Conservation (phyloP, 2,329 filamentous ascomycete genomes). For the Aspergillus proliferans region DNA sequence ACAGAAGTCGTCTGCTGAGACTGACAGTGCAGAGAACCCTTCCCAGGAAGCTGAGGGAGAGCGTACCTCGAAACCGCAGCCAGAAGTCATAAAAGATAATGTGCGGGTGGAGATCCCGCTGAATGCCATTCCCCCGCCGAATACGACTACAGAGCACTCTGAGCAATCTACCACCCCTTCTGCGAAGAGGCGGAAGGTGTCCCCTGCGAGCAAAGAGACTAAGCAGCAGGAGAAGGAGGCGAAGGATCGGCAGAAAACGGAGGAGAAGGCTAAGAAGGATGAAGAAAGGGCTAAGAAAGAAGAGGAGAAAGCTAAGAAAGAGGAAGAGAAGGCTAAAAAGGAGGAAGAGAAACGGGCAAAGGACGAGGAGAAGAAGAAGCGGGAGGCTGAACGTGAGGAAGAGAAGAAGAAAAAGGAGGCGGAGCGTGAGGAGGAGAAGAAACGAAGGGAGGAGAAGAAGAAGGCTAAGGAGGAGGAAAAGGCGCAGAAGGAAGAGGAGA, state of each 20-base stretch:
- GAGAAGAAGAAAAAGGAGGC: conserved; percentile 41
- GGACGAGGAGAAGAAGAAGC: conserved; percentile 44
- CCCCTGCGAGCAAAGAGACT: conserved; percentile 21
- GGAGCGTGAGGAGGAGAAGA: conserved; percentile 41
- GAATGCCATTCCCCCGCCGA: conserved; percentile 1
- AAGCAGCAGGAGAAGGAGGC: conserved; percentile 23
- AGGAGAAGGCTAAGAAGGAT: conserved; percentile 25
- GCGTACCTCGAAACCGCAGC: not conserved
- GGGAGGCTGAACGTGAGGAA: conserved; percentile 41
- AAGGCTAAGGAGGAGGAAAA: conserved; percentile 37
- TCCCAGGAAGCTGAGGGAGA: not conserved
- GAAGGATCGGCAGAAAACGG: conserved; percentile 33
- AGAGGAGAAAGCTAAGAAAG: conserved; percentile 29
- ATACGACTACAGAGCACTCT: not conserved
- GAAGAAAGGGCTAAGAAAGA: conserved; percentile 29
- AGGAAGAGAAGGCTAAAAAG: conserved; percentile 28
- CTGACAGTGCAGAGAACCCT: not conserved
- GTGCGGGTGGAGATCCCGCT: not conserved
- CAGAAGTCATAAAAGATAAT: not conserved
- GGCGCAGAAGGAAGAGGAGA: conserved; percentile 37
- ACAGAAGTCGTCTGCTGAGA: not conserved
- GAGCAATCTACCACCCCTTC: conserved; percentile 7
- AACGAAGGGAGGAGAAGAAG: conserved; percentile 41
- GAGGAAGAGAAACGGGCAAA: conserved; percentile 36
- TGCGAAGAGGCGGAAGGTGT: conserved; percentile 29